Evolutionary conservation across 805 yeast genomes (phyloP).

Genomic region (Komagataella populi): DNA sequence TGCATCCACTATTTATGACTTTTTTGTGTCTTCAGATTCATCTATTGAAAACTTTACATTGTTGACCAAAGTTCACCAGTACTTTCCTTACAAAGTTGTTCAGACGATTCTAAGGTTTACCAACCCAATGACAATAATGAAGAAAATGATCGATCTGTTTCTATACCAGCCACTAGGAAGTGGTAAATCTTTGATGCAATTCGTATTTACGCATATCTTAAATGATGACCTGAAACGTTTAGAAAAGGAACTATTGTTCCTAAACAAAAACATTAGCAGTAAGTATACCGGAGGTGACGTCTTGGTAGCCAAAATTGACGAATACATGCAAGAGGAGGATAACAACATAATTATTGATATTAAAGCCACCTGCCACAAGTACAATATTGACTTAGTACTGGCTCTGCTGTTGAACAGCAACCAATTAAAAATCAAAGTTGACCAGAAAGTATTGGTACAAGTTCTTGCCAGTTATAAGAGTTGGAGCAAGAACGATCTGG

Average conservation of each 20-base stretch:
- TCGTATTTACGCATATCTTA: constrained; percentile 56
- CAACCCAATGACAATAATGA: constrained; percentile 77
- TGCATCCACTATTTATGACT: constrained; percentile 72
- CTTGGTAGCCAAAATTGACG: constrained; percentile 13
- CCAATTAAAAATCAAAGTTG: constrained; percentile 3
- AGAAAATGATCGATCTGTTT: constrained; percentile 66
- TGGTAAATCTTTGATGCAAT: constrained; percentile 54
- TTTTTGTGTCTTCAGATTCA: constrained; percentile 70
- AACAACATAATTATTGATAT: constrained; percentile 15
- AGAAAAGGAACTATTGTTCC: constrained; percentile 33
- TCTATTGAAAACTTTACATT: constrained; percentile 67
- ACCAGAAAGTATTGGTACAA: constrained; percentile 5
- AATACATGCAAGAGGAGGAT: constrained; percentile 11
- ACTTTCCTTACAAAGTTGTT: constrained; percentile 72
- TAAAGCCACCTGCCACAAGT: constrained; percentile 16
- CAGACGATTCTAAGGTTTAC: constrained; percentile 69
- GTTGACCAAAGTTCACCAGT: constrained; percentile 52
- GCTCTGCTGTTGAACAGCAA: constrained; percentile 14
- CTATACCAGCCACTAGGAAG: constrained; percentile 57
- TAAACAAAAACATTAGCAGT: constrained; percentile 24
- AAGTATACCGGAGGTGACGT: background rate
- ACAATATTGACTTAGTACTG: constrained; percentile 12
- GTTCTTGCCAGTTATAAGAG: constrained; percentile 8
- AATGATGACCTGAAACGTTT: constrained; percentile 64
- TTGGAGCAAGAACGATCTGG: background rate